phyloP scores from a whole-genome alignment of 108 stramenopile species.

The Nannochloropsis salina region DNA sequence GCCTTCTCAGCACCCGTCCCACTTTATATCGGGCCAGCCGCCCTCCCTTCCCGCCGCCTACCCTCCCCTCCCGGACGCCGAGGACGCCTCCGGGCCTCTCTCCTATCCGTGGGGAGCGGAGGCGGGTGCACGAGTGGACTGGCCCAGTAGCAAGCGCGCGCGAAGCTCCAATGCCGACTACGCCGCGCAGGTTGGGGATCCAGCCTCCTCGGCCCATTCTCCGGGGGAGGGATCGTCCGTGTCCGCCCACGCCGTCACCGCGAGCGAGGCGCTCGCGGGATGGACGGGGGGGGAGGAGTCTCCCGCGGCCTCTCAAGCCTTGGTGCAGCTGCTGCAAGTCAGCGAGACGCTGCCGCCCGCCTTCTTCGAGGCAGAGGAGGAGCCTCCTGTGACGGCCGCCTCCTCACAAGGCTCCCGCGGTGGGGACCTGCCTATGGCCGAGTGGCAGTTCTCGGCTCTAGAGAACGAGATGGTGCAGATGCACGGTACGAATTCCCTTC shows the following conservation, averaged over 20 bases:
- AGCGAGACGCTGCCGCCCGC: background rate
- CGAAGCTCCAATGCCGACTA: too few relatives aligned
- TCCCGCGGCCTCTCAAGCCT: background rate
- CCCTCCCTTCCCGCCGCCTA: too few relatives aligned
- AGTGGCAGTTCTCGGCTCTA: constrained; percentile 9
- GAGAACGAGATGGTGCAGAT: background rate
- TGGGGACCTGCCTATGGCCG: background rate
- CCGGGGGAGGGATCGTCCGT: background rate
- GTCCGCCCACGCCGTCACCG: background rate
- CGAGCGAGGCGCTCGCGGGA: background rate
- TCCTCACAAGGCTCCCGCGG: background rate
- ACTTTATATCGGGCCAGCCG: too few relatives aligned
- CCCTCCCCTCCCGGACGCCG: too few relatives aligned
- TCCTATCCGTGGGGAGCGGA: too few relatives aligned
- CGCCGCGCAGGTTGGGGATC: too few relatives aligned
- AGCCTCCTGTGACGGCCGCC: background rate
- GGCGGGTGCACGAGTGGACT: too few relatives aligned
- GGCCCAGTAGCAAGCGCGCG: too few relatives aligned
- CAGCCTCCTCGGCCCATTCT: too few relatives aligned
- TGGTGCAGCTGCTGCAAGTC: background rate
- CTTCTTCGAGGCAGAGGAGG: background rate
- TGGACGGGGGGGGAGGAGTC: background rate
- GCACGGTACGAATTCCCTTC: background rate
- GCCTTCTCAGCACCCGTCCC: too few relatives aligned
- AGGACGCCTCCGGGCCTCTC: too few relatives aligned